Evolutionary conservation across 2,329 filamentous ascomycete species (phyloP), one percentile per base, ranked within the genome.

Genomic region (Mycocentrospora acerina): DNA sequence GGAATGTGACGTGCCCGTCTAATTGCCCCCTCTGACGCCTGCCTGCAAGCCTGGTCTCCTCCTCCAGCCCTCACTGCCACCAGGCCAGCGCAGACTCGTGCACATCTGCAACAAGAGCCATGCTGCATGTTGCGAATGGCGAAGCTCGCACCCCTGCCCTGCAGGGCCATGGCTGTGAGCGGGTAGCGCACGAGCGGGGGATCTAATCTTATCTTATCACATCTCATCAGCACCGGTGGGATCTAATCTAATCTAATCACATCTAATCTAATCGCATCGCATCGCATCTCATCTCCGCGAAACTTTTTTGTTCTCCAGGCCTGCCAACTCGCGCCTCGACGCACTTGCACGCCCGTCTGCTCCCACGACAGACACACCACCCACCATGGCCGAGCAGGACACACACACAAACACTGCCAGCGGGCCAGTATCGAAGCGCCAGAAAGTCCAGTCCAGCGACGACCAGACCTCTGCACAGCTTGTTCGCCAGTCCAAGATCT

Each of bases 401-500:
- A 74, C 51, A 79, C 82, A 54, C 71, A 5, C 19, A 22, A 75
- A 42, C 10, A 34, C 43, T 13, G 25, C 38, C 28, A 55, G 55
- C 48, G 61, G 60, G 30, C 86, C 83, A 37, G 69, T 85, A 53
- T 77, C 77, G 43, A 96, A 96, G 75, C 83, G 90, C 49, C 62
- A 63, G 44, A 67, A 59, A 44, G 46, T 57, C 43, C 37, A 61
- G 46, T 42, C 44, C 49, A 38, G 43, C 34, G 19, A 32, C 32
- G 69, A 73, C 46, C 68, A 74, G 45, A 59, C 61, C 40, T 57
- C 64, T 39, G 71, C 69, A 44, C 67, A 57, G 4, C 51, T 69
- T 29, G 59, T 74, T 50, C 47, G 68, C 50, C 45, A 71, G 72
- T 94, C 90, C 9, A 81, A 82, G 62, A 89, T 97, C 53, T 97